These are phyloP conservation scores for Tulasnella sp. DNA, from an alignment of 768 basidiomycete species.

Conservation along the genomic window DNA sequence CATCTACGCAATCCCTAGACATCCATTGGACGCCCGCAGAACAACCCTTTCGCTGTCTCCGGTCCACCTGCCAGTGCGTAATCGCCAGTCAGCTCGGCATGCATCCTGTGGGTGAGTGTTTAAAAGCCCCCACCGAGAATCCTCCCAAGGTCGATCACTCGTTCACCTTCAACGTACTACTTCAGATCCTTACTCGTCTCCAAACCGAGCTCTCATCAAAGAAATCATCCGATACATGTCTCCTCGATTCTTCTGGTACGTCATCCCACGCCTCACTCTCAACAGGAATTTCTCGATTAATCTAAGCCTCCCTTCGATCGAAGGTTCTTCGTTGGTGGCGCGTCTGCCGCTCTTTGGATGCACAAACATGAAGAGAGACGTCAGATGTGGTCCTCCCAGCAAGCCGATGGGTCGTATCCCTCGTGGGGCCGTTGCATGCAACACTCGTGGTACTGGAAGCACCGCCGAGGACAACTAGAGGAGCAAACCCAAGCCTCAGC, in stretches of 20 bases:
- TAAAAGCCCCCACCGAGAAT: background rate
- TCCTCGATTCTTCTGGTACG: background rate
- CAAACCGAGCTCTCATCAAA: background rate
- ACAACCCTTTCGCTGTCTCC: background rate
- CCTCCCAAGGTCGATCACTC: background rate
- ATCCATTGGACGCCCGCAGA: background rate
- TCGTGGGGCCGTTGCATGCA: background rate
- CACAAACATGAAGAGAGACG: background rate
- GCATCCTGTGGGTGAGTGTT: background rate
- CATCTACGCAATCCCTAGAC: background rate
- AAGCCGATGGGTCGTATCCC: background rate
- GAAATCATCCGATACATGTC: background rate
- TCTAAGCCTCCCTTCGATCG: background rate
- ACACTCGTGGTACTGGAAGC: background rate
- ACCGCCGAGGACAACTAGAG: background rate
- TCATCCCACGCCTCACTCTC: background rate
- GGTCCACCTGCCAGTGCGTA: background rate
- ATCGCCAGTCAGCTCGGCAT: background rate
- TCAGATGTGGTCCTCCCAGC: background rate
- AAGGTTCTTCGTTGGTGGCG: conserved; percentile 3
- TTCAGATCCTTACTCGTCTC: background rate
- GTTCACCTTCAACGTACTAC: background rate
- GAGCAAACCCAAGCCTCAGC: background rate
- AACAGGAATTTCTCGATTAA: background rate
- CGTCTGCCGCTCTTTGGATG: background rate